phyloP scores from a whole-genome alignment of 345 rosid genomes.

The Corymbia maculata region DNA sequence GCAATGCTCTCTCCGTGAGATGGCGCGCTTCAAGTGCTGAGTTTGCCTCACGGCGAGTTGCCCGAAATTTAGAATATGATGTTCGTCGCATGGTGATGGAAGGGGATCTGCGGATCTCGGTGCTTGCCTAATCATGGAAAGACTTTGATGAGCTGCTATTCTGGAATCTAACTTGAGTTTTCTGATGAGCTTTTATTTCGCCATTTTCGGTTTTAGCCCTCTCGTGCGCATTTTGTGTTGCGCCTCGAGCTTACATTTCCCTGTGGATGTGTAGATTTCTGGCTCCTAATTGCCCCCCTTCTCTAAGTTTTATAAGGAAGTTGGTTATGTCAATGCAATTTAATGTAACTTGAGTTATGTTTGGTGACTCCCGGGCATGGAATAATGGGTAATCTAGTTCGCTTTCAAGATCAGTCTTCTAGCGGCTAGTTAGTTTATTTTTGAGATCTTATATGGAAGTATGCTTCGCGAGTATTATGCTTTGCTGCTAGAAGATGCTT shows the following conservation, averaged over 20 bases:
- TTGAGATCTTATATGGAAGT: background rate
- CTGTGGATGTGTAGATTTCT: background rate
- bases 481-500: background rate
- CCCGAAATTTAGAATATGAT: background rate
- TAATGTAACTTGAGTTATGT: background rate
- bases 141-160: background rate
- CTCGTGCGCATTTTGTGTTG: background rate
- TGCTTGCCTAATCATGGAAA: background rate
- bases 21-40: background rate
- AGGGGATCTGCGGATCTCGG: background rate
- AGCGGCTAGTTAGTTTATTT: background rate
- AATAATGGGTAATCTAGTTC: background rate
- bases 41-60: background rate
- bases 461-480: background rate
- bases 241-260: background rate
- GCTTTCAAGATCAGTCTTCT: background rate
- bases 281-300: background rate
- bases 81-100: background rate
- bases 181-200: background rate
- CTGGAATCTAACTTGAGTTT: background rate
- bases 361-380: background rate
- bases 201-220: background rate
- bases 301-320: background rate
- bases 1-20: background rate
- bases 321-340: background rate